Conservation (phyloP, 768 basidiomycete genomes). For the Suillus hirtellus region DNA sequence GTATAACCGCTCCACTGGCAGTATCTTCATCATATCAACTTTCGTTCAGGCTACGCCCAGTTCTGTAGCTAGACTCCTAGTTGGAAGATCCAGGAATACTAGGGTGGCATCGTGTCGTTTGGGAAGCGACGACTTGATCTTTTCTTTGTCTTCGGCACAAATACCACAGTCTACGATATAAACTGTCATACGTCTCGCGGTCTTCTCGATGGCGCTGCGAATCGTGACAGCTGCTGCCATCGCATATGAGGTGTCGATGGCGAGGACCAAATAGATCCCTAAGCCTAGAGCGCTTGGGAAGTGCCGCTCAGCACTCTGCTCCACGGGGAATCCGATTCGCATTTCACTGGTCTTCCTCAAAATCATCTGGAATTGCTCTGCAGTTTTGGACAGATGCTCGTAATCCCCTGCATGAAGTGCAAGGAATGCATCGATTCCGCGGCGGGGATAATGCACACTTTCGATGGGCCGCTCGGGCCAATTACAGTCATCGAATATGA, state of each 20-base stretch:
- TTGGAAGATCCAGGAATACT: conserved; percentile 42
- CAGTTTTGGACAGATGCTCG: conserved; percentile 36
- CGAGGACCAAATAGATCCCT: conserved; percentile 48
- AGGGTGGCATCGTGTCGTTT: conserved; percentile 35
- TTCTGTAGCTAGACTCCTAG: conserved; percentile 26
- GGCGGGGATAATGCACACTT: conserved; percentile 53
- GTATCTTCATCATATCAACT: conserved; percentile 42
- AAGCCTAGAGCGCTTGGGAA: conserved; percentile 37
- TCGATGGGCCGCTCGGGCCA: conserved; percentile 16
- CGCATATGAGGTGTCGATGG: conserved; percentile 44
- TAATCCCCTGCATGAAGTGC: conserved; percentile 51
- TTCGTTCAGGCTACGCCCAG: conserved; percentile 49
- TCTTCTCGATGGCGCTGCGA: conserved; percentile 39
- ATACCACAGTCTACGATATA: conserved; percentile 54
- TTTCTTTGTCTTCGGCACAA: conserved; percentile 33
- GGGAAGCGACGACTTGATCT: conserved; percentile 33
- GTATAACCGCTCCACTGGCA: conserved; percentile 54
- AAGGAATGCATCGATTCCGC: conserved; percentile 58
- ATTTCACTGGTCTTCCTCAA: conserved; percentile 50
- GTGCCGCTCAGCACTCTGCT: conserved; percentile 8
- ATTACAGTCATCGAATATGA: too few species aligned
- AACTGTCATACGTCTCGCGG: conserved; percentile 42
- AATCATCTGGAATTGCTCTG: conserved; percentile 49
- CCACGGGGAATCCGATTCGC: conserved; percentile 48
- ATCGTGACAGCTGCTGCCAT: conserved; percentile 51